Evolutionary conservation across 2,329 filamentous ascomycete genomes (phyloP).

Genomic region (Venturia carpophila): DNA sequence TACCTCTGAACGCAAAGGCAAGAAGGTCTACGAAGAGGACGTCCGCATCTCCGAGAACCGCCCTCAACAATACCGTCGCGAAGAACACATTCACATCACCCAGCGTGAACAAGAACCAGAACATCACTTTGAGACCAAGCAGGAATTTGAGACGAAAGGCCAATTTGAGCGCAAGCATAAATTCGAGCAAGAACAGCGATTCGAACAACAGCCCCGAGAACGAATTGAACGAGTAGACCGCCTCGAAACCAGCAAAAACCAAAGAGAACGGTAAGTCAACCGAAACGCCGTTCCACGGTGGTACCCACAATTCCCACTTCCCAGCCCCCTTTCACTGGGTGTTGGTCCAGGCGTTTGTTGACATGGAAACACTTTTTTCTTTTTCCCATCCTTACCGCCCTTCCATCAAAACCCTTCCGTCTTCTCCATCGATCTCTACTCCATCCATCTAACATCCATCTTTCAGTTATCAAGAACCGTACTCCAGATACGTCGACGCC

Average conservation of each 20-base stretch:
- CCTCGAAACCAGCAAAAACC: slow-evolving; percentile 22
- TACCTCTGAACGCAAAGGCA: slow-evolving; percentile 51
- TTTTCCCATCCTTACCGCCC: slow-evolving; percentile 5
- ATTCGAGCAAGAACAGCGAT: slow-evolving; percentile 14
- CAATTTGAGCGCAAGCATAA: background rate
- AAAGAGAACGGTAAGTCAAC: slow-evolving; percentile 41
- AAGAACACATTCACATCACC: slow-evolving; percentile 34
- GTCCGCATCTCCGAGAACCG: slow-evolving; percentile 68
- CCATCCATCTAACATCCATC: slow-evolving; percentile 15
- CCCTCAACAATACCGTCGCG: slow-evolving; percentile 40
- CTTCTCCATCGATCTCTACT: slow-evolving; percentile 3
- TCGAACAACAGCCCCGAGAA: slow-evolving; percentile 15
- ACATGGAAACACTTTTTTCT: slow-evolving; percentile 14
- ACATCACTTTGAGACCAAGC: slow-evolving; percentile 2
- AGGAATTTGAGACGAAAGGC: background rate
- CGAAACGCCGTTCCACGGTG: slow-evolving; percentile 19
- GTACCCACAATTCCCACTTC: background rate
- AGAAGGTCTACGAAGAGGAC: slow-evolving; percentile 72
- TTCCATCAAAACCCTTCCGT: slow-evolving; percentile 14
- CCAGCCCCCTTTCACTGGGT: slow-evolving; percentile 18
- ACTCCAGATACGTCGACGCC: slow-evolving; percentile 53
- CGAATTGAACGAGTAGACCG: slow-evolving; percentile 18
- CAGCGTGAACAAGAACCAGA: slow-evolving; percentile 30
- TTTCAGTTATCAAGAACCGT: slow-evolving; percentile 48
- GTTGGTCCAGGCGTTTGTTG: slow-evolving; percentile 18